Percentiles rank a stretch among this genome's conserved stretches.
phyloP scores from a whole-genome alignment of 2,329 filamentous ascomycete genomes.

The Beauveria sp. region DNA sequence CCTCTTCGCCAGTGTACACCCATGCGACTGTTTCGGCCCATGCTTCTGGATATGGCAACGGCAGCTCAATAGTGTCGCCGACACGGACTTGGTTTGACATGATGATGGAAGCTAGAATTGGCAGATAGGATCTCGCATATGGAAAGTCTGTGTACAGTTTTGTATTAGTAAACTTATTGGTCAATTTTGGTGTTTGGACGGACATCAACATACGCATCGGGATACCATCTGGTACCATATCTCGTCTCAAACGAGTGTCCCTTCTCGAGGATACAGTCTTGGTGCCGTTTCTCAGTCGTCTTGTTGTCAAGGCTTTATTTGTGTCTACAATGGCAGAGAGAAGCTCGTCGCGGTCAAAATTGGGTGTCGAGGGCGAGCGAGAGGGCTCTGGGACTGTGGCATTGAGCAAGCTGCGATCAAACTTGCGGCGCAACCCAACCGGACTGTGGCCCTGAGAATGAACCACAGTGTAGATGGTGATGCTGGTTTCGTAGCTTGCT shows the following conservation, averaged over 20 bases:
- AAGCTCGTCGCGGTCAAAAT: slow-evolving; percentile 14
- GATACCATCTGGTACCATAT: not conserved
- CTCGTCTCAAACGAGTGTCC: slow-evolving; percentile 9
- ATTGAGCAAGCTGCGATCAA: slow-evolving; percentile 41
- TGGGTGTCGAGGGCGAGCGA: slow-evolving; percentile 14
- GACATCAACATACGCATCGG: slow-evolving; percentile 17
- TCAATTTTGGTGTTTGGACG: not conserved
- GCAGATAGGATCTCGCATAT: slow-evolving; percentile 33
- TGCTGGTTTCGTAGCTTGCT: slow-evolving; percentile 11
- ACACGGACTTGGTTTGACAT: slow-evolving; percentile 43
- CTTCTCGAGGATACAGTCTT: not conserved
- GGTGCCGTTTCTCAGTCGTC: too few species aligned
- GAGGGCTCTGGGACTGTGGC: slow-evolving; percentile 35
- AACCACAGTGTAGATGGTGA: slow-evolving; percentile 23
- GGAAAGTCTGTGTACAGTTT: slow-evolving; percentile 18
- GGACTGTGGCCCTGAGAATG: slow-evolving; percentile 31
- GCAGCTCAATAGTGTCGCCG: slow-evolving; percentile 49
- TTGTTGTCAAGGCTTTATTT: not conserved
- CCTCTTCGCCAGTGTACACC: slow-evolving; percentile 44
- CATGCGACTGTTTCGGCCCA: slow-evolving; percentile 50
- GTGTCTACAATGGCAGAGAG: slow-evolving; percentile 11
- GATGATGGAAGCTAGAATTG: slow-evolving; percentile 47
- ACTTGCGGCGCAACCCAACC: slow-evolving; percentile 41
- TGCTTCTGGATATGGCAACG: slow-evolving; percentile 46
- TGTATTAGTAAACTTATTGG: not conserved